Evolutionary conservation across 2,329 filamentous ascomycete genomes (phyloP).

Genomic region (Aspergillus novofumigatus): DNA sequence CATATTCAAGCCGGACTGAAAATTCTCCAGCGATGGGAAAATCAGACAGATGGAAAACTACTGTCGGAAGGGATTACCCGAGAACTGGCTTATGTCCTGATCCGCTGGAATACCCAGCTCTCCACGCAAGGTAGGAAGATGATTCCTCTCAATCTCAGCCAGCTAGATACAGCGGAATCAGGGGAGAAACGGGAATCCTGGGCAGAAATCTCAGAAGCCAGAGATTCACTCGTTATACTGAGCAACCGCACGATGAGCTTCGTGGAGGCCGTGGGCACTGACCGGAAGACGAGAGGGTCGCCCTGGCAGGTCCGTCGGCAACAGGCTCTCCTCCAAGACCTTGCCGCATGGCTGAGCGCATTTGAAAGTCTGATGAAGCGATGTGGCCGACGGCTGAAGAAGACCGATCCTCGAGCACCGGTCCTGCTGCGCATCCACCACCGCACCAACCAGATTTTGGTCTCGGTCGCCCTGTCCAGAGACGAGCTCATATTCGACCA

Average conservation of each 20-base stretch:
- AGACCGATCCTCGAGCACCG: constrained; percentile 10
- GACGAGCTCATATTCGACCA: constrained; percentile 10
- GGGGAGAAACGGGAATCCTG: background rate
- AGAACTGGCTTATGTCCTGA: background rate
- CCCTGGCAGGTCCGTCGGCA: background rate
- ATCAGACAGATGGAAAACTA: background rate
- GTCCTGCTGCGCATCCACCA: constrained; percentile 14
- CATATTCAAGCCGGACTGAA: constrained; percentile 19
- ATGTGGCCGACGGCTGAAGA: background rate
- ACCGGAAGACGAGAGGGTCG: background rate
- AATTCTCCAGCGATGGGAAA: constrained; percentile 12
- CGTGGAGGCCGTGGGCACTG: constrained; percentile 1
- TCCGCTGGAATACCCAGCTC: constrained; percentile 3
- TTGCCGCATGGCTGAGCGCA: constrained; percentile 9
- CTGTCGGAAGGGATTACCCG: background rate
- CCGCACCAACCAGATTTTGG: constrained; percentile 8
- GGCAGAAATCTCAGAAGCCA: background rate
- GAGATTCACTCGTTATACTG: background rate
- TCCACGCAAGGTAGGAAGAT: background rate
- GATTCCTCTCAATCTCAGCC: background rate
- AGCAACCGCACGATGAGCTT: background rate
- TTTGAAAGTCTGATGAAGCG: constrained; percentile 7
- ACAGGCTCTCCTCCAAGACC: background rate
- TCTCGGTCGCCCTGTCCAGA: constrained; percentile 1
- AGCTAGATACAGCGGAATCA: background rate